Conservation (phyloP, 106 monocot species). For the Phalaenopsis aphrodite region DNA sequence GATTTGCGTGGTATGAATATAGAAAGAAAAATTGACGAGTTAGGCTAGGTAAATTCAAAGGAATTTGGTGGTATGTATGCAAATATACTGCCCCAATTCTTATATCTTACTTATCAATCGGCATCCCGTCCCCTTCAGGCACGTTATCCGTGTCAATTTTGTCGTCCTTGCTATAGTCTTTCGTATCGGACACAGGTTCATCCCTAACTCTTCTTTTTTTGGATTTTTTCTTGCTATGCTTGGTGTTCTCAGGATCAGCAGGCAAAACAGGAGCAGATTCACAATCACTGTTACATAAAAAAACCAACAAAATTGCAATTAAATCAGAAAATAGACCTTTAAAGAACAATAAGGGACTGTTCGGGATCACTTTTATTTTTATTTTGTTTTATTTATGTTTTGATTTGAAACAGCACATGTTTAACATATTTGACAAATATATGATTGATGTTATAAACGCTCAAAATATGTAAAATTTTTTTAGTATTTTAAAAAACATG, state of each 20-base stretch:
- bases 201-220: conserved; percentile 34
- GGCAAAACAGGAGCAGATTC: conserved; percentile 2
- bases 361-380: no score
- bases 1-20: no score
- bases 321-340: neutral
- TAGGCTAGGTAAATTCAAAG: no score
- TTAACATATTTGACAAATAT: no score
- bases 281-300: conserved; percentile 8
- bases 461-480: no score
- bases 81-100: neutral
- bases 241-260: conserved; percentile 12
- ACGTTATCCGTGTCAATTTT: neutral
- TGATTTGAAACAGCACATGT: no score
- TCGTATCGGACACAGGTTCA: neutral
- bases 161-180: neutral
- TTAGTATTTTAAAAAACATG: no score
- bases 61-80: no score
- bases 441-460: no score
- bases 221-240: conserved; percentile 37
- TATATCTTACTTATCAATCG: neutral
- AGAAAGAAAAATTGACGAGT: no score
- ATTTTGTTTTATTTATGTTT: no score
- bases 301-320: conserved; percentile 1
- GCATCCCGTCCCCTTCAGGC: neutral
- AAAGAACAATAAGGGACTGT: neutral